These are phyloP conservation scores for Gossypium stocksii DNA, from an alignment of 345 rosid genomes.

Conservation along the genomic window DNA sequence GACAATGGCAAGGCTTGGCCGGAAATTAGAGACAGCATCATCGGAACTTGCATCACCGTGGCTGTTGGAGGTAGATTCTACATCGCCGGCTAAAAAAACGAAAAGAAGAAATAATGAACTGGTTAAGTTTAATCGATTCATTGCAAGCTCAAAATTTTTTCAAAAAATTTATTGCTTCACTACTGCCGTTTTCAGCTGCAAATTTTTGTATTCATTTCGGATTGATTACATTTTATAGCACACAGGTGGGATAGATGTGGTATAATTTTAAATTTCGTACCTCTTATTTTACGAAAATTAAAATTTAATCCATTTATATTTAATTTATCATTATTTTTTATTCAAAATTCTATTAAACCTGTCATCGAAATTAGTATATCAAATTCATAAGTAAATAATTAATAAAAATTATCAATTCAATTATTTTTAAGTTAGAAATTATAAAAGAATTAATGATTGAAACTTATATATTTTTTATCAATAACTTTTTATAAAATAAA, in stretches of 20 bases:
- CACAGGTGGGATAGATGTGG: background rate
- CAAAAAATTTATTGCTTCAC: constrained; percentile 1
- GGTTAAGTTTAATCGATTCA: constrained; percentile 23
- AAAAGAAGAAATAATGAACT: constrained; percentile 1
- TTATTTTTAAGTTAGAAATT: no score
- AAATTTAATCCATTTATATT: no score
- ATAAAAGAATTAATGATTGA: no score
- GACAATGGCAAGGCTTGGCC: constrained; percentile 80
- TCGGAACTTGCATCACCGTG: constrained; percentile 5
- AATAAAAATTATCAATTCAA: no score
- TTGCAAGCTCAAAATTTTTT: constrained; percentile 6
- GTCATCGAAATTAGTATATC: no score
- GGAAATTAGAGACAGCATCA: constrained; percentile 40
- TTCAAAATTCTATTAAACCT: no score
- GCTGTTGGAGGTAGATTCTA: constrained; percentile 18
- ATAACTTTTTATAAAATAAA: no score
- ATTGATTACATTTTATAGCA: background rate
- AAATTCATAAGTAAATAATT: no score
- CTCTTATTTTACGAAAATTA: no score
- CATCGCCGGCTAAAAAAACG: constrained; percentile 18
- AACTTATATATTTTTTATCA: no score
- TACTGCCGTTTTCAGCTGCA: background rate
- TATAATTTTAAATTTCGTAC: no score
- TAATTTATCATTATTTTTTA: no score
- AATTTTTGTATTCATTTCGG: background rate